Conservation (phyloP, 2,329 filamentous ascomycete species). For the Ophiostoma ulmi region DNA sequence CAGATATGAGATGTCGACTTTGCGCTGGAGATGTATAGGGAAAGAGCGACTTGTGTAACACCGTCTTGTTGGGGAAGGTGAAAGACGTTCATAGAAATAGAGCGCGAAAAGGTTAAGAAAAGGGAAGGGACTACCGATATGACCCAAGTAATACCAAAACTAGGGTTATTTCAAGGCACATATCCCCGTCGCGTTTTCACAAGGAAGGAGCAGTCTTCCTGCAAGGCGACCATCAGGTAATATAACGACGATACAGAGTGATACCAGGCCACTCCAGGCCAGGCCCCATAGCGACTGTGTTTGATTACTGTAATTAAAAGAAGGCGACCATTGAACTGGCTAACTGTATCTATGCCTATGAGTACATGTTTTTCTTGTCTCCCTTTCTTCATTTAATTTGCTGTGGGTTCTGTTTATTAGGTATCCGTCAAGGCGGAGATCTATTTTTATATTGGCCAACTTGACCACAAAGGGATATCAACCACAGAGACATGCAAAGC, state of each 20-base stretch:
- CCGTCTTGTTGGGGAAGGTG: neutral
- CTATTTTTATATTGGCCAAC: neutral
- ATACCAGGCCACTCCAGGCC: neutral
- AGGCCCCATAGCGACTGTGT: neutral
- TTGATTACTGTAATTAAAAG: conserved; percentile 8
- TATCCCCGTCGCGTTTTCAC: neutral
- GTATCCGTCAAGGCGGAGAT: neutral
- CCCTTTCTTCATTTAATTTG: conserved; percentile 3
- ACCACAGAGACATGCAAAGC: too few relatives aligned
- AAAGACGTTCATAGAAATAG: neutral
- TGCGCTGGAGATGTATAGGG: neutral
- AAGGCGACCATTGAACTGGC: neutral
- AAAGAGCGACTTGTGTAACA: neutral
- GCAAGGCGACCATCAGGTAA: neutral
- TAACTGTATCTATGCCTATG: neutral
- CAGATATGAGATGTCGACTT: neutral
- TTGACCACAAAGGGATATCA: neutral
- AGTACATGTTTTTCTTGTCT: neutral
- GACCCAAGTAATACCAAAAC: neutral
- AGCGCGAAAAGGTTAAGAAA: neutral
- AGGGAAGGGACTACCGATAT: neutral
- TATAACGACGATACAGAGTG: neutral
- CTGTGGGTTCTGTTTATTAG: neutral
- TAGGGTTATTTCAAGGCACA: neutral
- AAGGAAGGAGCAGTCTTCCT: neutral